Evolutionary conservation across 78 protist genomes (phyloP).

Genomic region (Isochrysis galbana): DNA sequence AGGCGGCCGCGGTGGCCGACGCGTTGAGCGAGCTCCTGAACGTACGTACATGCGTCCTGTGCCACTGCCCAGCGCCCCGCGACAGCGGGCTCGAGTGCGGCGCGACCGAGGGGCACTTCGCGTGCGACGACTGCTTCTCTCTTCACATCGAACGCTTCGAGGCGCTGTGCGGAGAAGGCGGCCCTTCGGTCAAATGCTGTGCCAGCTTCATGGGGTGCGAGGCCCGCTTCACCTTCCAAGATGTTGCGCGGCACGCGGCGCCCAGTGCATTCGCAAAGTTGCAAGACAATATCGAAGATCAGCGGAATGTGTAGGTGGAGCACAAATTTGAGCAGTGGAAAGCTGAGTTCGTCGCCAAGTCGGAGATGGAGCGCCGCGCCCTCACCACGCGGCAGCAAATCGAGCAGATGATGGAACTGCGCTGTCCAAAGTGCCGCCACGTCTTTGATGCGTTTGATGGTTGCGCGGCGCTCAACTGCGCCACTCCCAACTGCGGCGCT

Average conservation of each 20-base stretch:
- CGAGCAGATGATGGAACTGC: conserved; percentile 11
- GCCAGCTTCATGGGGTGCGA: background rate
- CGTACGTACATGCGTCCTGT: conserved; percentile 15
- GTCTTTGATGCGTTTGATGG: conserved; percentile 17
- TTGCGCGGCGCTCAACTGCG: conserved; percentile 35
- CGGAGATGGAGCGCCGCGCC: conserved; percentile 3
- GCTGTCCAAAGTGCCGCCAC: conserved; percentile 20
- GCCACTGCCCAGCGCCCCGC: conserved; percentile 30
- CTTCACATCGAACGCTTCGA: background rate
- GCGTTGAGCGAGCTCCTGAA: background rate
- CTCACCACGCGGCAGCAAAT: background rate
- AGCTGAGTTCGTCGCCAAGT: background rate
- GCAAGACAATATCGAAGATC: background rate
- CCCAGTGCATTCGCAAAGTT: background rate
- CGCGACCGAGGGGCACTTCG: background rate
- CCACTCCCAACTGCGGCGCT: background rate
- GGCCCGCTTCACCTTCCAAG: background rate
- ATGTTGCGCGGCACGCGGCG: background rate
- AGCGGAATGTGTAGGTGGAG: background rate
- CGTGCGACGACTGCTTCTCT: conserved; percentile 27
- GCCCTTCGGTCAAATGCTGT: background rate
- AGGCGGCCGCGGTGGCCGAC: conserved; percentile 3
- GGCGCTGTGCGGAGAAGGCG: background rate
- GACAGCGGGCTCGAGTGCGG: conserved; percentile 28
- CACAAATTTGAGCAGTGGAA: conserved; percentile 12